phyloP scores from a whole-genome alignment of 768 basidiomycete species.

The Boletus reticulatus region DNA sequence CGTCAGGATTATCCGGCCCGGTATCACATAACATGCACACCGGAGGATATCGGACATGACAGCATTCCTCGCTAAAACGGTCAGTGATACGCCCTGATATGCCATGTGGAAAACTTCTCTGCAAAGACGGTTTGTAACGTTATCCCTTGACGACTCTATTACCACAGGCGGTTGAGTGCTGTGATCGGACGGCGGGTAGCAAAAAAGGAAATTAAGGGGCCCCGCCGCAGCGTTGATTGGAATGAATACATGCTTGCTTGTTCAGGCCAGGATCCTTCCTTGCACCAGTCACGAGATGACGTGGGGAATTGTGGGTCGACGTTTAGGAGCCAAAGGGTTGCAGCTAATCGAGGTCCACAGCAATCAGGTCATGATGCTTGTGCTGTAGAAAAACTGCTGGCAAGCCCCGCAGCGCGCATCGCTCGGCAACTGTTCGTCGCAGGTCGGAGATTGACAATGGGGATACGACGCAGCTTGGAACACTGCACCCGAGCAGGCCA shows the following conservation, averaged over 20 bases:
- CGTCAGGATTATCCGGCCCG: constrained; percentile 32
- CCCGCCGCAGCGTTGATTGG: neutral
- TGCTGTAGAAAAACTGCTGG: constrained; percentile 2
- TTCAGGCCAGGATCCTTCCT: constrained; percentile 10
- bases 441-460: constrained; percentile 27
- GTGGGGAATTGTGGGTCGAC: constrained; percentile 20
- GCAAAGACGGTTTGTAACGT: constrained; percentile 7
- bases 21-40: constrained; percentile 8
- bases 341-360: neutral
- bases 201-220: constrained; percentile 19
- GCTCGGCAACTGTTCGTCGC: constrained; percentile 5
- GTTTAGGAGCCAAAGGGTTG: constrained; percentile 14
- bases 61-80: constrained; percentile 11
- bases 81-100: constrained; percentile 22
- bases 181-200: neutral
- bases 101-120: constrained; percentile 18
- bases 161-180: constrained; percentile 3
- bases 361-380: neutral
- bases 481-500: constrained; percentile 11
- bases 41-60: constrained; percentile 28
- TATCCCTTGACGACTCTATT: constrained; percentile 10
- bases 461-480: constrained; percentile 19
- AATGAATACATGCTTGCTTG: neutral
- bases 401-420: constrained; percentile 2
- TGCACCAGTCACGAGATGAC: constrained; percentile 12